Evolutionary conservation across 2,329 filamentous ascomycete genomes (phyloP), one percentile per base, ranked within the genome.

Genomic region (Aspergillus thermomutatus): DNA sequence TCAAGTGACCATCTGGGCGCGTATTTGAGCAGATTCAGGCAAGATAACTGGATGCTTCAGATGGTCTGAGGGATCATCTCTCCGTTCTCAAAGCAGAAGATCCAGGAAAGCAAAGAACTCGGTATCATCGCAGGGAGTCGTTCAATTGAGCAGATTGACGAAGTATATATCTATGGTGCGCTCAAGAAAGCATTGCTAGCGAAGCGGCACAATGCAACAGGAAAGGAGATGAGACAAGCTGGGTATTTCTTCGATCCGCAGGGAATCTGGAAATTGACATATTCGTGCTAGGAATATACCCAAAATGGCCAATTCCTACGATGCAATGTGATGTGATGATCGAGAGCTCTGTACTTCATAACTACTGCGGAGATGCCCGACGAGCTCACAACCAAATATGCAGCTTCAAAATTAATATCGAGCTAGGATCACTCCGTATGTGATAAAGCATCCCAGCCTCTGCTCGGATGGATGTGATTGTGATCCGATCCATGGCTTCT

Each of bases 1-100:
- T 64, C 58, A 58, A 56, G 56, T 60, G 60, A 60, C 54, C 57
- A 57, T 51, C 57, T 52, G 40, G 57, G 63, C 63, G 63, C 63
- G 61, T 65, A 64, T 57, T 56, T 57, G 25, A 23, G 21, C 11
- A 45, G 11, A 26, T 53, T 40, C 26, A 19, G 17, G 50, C 9
- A 11, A 14, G 23, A 27, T 27, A 25, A 27, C 43, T 53, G 51
- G 51, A 41, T 37, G 31, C 31, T 37, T 17, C 14, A 17, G 2
- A 17, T 34, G 31, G n/a, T 28, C n/a, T 11, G 7, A 21, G 46
- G 19, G 37, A 19, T 45, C 9, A 6, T 47, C 47, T 49, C 27
- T 23, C 27, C 17, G 26, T 26, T 41, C 9, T 45, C n/a, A 23
- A 40, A 31, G 45, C 14, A 31, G n/a, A 54, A 31, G 19, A 31